A percentile compares a stretch with the other conserved stretches of the same genome.
These are phyloP conservation scores for Grosmannia huntii DNA, from an alignment of 2,329 filamentous ascomycete genomes.

Conservation along the genomic window DNA sequence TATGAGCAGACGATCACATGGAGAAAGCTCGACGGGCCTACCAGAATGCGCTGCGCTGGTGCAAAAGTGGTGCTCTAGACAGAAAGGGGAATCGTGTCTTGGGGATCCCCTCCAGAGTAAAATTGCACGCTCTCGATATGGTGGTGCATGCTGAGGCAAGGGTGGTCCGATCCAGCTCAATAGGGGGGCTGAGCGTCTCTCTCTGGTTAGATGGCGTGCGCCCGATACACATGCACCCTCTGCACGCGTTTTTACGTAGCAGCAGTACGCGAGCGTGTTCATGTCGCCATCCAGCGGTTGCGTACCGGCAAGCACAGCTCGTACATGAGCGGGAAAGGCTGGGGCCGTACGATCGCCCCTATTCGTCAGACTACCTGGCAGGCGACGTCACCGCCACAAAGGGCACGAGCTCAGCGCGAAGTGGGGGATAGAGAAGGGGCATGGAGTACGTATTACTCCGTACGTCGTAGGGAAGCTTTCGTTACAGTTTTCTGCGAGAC, in stretches of 20 bases:
- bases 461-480: too few relatives aligned
- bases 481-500: too few relatives aligned
- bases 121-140: neutral
- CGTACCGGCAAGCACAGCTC: neutral
- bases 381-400: neutral
- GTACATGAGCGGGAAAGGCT: neutral
- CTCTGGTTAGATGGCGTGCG: neutral
- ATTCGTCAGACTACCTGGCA: neutral
- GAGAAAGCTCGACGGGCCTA: neutral
- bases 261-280: neutral
- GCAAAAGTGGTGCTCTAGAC: neutral
- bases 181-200: neutral
- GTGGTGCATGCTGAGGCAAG: neutral
- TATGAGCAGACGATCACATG: too few relatives aligned
- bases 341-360: neutral
- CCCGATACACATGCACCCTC: neutral
- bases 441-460: too few relatives aligned
- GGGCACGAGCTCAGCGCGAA: neutral
- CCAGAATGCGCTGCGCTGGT: neutral
- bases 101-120: neutral
- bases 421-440: neutral
- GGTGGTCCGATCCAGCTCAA: neutral
- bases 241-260: too few relatives aligned
- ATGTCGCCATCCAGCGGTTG: neutral
- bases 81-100: neutral